Evolutionary conservation across 169 alveolate species (phyloP).

Genomic region (Plasmodium adleri): DNA sequence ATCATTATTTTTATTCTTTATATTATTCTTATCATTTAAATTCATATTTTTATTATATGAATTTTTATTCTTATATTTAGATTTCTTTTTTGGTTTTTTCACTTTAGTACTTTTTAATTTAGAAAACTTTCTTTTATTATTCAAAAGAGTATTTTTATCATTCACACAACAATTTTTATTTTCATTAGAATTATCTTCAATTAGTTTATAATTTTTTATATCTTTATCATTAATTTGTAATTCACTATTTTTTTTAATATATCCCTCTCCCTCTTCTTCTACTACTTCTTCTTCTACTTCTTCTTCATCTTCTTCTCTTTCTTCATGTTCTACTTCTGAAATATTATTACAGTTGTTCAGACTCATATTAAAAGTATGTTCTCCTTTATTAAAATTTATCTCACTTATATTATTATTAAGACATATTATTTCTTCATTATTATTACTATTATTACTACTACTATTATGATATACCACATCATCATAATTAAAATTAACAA

Average conservation of each 20-base stretch:
- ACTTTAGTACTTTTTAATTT: constrained; percentile 19
- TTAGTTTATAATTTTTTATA: neutral
- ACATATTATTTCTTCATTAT: too few relatives aligned
- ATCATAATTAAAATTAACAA: neutral
- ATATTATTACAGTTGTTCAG: neutral
- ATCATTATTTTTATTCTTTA: constrained; percentile 46
- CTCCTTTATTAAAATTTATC: too few relatives aligned
- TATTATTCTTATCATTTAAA: constrained; percentile 12
- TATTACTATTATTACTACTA: too few relatives aligned
- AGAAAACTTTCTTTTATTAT: constrained; percentile 23
- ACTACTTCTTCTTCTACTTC: neutral
- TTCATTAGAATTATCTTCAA: neutral
- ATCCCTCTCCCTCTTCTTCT: constrained; percentile 11
- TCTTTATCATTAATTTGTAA: neutral
- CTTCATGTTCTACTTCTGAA: neutral
- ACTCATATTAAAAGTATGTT: too few relatives aligned
- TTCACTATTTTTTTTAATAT: neutral
- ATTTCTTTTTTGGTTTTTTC: constrained; percentile 41
- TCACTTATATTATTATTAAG: too few relatives aligned
- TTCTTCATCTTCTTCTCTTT: neutral
- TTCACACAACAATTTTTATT: constrained; percentile 6
- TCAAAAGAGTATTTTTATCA: constrained; percentile 1
- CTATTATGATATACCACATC: too few relatives aligned
- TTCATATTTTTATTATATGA: neutral
- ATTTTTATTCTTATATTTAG: constrained; percentile 1